Evolutionary conservation across 345 rosid species (phyloP).

Genomic region (Moricandia arvensis): DNA sequence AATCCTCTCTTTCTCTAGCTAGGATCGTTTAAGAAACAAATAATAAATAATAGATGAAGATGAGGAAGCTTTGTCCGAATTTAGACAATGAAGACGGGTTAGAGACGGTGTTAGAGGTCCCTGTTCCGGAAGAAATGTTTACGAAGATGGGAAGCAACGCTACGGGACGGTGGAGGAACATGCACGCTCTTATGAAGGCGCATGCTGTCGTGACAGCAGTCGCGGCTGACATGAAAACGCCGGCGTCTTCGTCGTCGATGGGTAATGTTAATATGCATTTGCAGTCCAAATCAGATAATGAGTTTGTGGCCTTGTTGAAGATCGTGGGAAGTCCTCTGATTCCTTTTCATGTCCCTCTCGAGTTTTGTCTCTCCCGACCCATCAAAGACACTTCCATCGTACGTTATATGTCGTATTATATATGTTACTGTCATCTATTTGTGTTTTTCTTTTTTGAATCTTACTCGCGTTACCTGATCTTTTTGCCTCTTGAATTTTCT

Average conservation of each 20-base stretch:
- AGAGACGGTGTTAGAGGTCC: constrained; percentile 61
- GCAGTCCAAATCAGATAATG: constrained; percentile 67
- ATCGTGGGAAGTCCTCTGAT: constrained; percentile 88
- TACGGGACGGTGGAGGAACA: constrained; percentile 67
- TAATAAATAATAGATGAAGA: constrained; percentile 5
- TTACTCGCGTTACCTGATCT: too few relatives aligned
- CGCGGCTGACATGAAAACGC: constrained; percentile 19
- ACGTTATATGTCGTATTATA: constrained; percentile 24
- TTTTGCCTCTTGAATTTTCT: not conserved
- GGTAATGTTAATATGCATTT: constrained; percentile 43
- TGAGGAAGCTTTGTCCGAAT: constrained; percentile 61
- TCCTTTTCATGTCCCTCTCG: constrained; percentile 67
- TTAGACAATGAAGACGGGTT: constrained; percentile 50
- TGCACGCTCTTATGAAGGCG: constrained; percentile 72
- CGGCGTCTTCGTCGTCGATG: constrained; percentile 34
- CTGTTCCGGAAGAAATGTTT: constrained; percentile 61
- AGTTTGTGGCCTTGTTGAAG: constrained; percentile 89
- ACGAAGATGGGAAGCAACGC: constrained; percentile 43
- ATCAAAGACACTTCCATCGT: constrained; percentile 62
- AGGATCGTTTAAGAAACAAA: not conserved
- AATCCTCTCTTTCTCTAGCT: constrained; percentile 15
- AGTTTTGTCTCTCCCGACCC: constrained; percentile 45
- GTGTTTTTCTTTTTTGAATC: not conserved
- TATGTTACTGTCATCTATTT: not conserved
- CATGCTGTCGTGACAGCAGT: constrained; percentile 36